Percentiles rank a stretch among this genome's conserved stretches.
These are phyloP conservation scores for Austroboletus olivaceoglutinosus DNA, from an alignment of 1,284 basidiomycete species.

Conservation along the genomic window DNA sequence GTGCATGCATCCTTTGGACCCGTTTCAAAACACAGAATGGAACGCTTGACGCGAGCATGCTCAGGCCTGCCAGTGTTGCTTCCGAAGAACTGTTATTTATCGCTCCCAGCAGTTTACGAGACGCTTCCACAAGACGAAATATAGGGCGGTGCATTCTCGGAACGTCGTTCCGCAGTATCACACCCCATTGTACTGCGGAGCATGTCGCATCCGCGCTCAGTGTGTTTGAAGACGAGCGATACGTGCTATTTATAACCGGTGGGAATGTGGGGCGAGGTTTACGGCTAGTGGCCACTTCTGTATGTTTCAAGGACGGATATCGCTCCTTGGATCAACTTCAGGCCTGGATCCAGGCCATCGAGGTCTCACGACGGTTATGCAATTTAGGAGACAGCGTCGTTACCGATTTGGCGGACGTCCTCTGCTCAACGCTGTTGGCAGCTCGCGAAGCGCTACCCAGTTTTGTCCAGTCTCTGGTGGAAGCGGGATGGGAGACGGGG, in stretches of 20 bases:
- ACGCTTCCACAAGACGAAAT: constrained; percentile 27
- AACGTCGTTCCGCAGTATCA: constrained; percentile 32
- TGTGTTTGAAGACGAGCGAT: constrained; percentile 44
- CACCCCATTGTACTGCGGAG: constrained; percentile 6
- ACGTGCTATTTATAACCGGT: constrained; percentile 45
- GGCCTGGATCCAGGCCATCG: constrained; percentile 53
- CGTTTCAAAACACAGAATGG: constrained; percentile 30
- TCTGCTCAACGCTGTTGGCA: constrained; percentile 19
- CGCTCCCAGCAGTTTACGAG: constrained; percentile 37
- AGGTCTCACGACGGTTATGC: constrained; percentile 13
- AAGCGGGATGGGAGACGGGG: constrained; percentile 26
- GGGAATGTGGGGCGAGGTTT: not conserved
- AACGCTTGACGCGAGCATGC: constrained; percentile 4
- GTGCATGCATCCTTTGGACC: constrained; percentile 53
- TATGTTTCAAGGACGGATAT: constrained; percentile 50
- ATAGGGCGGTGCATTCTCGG: constrained; percentile 48
- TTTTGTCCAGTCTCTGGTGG: constrained; percentile 22
- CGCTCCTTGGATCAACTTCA: constrained; percentile 47
- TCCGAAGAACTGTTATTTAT: constrained; percentile 39
- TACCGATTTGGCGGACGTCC: constrained; percentile 13
- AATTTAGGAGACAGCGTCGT: not conserved
- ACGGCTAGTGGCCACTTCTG: constrained; percentile 29
- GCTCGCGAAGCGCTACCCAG: constrained; percentile 13
- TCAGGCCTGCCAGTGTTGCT: constrained; percentile 36
- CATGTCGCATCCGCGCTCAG: constrained; percentile 15